Evolutionary conservation across 2,329 filamentous ascomycete species (phyloP).

Genomic region (Apiospora arundinis): DNA sequence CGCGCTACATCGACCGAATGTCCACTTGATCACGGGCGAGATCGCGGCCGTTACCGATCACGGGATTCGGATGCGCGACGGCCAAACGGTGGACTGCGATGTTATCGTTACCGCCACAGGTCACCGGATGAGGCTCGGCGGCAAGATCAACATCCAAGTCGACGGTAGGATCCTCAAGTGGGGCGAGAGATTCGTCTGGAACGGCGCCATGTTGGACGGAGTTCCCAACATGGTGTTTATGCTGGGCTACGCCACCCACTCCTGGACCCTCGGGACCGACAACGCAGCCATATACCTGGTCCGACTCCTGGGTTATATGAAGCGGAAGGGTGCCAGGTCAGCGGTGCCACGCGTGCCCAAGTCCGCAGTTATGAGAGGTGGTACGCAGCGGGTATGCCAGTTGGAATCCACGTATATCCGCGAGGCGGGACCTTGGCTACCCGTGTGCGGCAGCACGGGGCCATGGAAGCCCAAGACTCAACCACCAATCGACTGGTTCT

Average conservation of each 20-base stretch:
- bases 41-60: constrained; percentile 53
- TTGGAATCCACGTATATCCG: constrained; percentile 47
- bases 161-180: constrained; percentile 55
- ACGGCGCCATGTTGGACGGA: constrained; percentile 65
- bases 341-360: constrained; percentile 49
- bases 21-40: constrained; percentile 49
- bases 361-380: not conserved
- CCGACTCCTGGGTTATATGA: constrained; percentile 58
- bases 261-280: constrained; percentile 69
- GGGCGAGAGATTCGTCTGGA: constrained; percentile 60
- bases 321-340: constrained; percentile 45
- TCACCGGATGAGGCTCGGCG: constrained; percentile 61
- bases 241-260: constrained; percentile 64
- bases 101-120: constrained; percentile 71
- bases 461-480: not conserved
- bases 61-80: constrained; percentile 47
- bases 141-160: constrained; percentile 55
- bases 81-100: constrained; percentile 56
- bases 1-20: constrained; percentile 39
- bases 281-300: constrained; percentile 54
- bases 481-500: not conserved
- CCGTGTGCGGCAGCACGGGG: constrained; percentile 37
- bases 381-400: constrained; percentile 34
- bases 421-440: constrained; percentile 45
- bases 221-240: constrained; percentile 66